Percentiles rank a stretch among this genome's conserved stretches.
phyloP scores from a whole-genome alignment of 2,329 filamentous ascomycete species.

The Phoma herbarum region DNA sequence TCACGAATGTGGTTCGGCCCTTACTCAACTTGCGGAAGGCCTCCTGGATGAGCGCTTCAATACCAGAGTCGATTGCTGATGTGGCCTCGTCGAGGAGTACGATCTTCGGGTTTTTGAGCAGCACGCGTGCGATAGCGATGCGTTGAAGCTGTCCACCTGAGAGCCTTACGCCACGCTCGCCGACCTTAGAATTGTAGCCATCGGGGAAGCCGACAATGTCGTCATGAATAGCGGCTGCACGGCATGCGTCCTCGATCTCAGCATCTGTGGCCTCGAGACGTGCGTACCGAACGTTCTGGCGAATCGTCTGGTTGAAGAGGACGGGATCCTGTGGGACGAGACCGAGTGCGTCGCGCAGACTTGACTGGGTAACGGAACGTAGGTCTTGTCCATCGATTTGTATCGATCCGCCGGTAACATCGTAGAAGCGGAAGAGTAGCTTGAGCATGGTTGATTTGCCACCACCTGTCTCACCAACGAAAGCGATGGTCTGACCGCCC shows the following conservation, averaged over 20 bases:
- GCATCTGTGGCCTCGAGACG: conserved; percentile 67
- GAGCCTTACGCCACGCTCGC: conserved; percentile 56
- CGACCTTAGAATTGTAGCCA: conserved; percentile 52
- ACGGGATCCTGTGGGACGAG: conserved; percentile 71
- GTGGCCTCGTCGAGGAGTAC: conserved; percentile 89
- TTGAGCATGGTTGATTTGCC: conserved; percentile 71
- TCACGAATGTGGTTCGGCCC: conserved; percentile 72
- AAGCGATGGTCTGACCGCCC: conserved; percentile 65
- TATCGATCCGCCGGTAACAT: conserved; percentile 64
- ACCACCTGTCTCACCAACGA: conserved; percentile 69
- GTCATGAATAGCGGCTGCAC: conserved; percentile 69
- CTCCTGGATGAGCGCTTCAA: conserved; percentile 71
- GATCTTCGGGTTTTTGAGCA: conserved; percentile 82
- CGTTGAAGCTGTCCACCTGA: conserved; percentile 74
- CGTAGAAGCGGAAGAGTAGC: conserved; percentile 68
- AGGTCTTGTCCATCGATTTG: conserved; percentile 68
- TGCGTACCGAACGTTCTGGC: conserved; percentile 72
- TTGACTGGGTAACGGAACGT: conserved; percentile 65
- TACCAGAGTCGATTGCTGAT: conserved; percentile 81
- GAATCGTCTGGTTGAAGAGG: conserved; percentile 70
- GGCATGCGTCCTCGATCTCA: conserved; percentile 68
- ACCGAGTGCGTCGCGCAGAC: conserved; percentile 66
- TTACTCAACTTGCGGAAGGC: conserved; percentile 67
- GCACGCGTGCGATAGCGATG: conserved; percentile 74
- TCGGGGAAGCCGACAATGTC: conserved; percentile 67